These are phyloP conservation scores for Spathaspora passalidarum DNA, from an alignment of 805 yeast genomes.

Conservation along the genomic window DNA sequence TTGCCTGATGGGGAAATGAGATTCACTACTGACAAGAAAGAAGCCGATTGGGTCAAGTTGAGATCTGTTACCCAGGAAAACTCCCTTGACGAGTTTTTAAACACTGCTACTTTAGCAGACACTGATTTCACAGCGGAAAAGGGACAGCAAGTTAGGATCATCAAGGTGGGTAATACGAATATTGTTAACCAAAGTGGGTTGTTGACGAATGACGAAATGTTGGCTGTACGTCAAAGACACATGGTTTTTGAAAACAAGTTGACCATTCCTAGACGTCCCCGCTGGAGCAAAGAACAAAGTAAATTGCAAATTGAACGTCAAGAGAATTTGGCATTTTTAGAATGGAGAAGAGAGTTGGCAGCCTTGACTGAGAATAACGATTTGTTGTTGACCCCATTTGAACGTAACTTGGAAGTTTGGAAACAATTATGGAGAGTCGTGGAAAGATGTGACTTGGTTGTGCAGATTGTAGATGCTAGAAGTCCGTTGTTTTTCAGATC, in stretches of 20 bases:
- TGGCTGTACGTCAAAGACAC: slow-evolving; percentile 57
- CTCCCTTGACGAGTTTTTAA: slow-evolving; percentile 89
- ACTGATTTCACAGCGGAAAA: slow-evolving; percentile 95
- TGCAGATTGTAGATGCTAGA: slow-evolving; percentile 97
- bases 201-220: slow-evolving; percentile 64
- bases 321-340: slow-evolving; percentile 86
- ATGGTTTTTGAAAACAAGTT: slow-evolving; percentile 65
- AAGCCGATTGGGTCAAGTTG: slow-evolving; percentile 85
- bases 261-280: slow-evolving; percentile 91
- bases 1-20: slow-evolving; percentile 87
- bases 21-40: slow-evolving; percentile 81
- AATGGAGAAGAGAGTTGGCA: slow-evolving; percentile 93
- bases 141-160: slow-evolving; percentile 76
- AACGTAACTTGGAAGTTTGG: slow-evolving; percentile 97
- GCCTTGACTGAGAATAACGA: slow-evolving; percentile 79
- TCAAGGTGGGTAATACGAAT: slow-evolving; percentile 61
- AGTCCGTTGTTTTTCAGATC: slow-evolving; percentile 90
- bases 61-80: slow-evolving; percentile 94
- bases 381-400: slow-evolving; percentile 89
- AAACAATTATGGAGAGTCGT: slow-evolving; percentile 97
- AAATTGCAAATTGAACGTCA: slow-evolving; percentile 75
- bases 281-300: slow-evolving; percentile 73
- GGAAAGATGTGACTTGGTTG: slow-evolving; percentile 89
- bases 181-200: slow-evolving; percentile 43
- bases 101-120: slow-evolving; percentile 93